A percentile compares a stretch with the other conserved stretches of the same genome.
Conservation (phyloP, 108 stramenopile genomes). For the Aurantiochytrium sp. region DNA sequence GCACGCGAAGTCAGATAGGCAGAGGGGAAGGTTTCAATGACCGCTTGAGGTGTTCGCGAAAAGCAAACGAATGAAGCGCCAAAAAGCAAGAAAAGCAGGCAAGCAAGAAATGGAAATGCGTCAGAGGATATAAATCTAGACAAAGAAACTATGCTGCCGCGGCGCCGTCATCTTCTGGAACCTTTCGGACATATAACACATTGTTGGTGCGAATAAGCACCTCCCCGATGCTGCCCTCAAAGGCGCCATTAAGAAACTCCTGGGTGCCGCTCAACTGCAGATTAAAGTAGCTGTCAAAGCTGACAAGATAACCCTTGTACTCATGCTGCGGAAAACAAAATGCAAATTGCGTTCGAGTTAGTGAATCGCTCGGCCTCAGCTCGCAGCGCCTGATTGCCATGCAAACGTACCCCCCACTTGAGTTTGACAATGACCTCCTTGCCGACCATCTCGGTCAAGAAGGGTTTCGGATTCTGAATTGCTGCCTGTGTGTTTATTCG, state of each 20-base stretch:
- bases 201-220: slow-evolving; percentile 97
- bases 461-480: slow-evolving; percentile 97
- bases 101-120: no score
- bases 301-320: slow-evolving; percentile 79
- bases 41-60: no score
- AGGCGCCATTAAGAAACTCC: slow-evolving; percentile 87
- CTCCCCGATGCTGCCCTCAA: slow-evolving; percentile 88
- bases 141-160: no score
- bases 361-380: no score
- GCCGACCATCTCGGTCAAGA: slow-evolving; percentile 83
- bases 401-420: slow-evolving; percentile 92
- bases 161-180: slow-evolving; percentile 24
- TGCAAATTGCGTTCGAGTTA: no score
- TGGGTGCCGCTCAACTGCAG: slow-evolving; percentile 71
- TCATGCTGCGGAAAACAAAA: slow-evolving; percentile 26
- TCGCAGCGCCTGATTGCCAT: no score
- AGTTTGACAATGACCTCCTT: slow-evolving; percentile 84
- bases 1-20: no score
- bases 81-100: no score
- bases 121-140: no score
- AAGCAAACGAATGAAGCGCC: no score
- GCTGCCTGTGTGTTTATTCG: slow-evolving; percentile 41
- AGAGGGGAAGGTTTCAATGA: no score
- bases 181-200: slow-evolving; percentile 85
- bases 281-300: slow-evolving; percentile 96